Evolutionary conservation across 345 rosid genomes (phyloP).

Genomic region (Cardamine occulta): DNA sequence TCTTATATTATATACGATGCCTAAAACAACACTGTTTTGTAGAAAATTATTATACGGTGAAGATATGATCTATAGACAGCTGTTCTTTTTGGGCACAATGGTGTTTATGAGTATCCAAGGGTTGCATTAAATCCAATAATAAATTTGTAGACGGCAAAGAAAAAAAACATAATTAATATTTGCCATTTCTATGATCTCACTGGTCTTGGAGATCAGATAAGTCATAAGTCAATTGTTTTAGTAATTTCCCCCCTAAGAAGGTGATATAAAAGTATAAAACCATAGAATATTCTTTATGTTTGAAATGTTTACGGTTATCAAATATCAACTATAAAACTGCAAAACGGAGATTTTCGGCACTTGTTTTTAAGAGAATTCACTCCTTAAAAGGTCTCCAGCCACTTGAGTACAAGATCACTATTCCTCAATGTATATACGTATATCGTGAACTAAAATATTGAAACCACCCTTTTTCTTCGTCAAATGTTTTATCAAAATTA

Average conservation of each 20-base stretch:
- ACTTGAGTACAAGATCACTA: slow-evolving; percentile 17
- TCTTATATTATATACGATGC: slow-evolving; percentile 10
- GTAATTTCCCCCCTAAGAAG: neutral
- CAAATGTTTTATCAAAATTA: slow-evolving; percentile 17
- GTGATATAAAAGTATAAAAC: neutral
- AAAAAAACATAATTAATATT: neutral
- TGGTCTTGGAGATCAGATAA: neutral
- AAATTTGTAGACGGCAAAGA: slow-evolving; percentile 22
- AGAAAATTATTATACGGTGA: neutral
- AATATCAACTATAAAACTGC: neutral
- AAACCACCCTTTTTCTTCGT: slow-evolving; percentile 26
- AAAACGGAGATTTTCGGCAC: neutral
- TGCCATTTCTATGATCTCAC: slow-evolving; percentile 12
- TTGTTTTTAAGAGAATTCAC: neutral
- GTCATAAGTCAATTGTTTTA: neutral
- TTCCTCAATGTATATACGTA: neutral
- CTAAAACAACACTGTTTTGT: neutral
- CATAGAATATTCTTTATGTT: neutral
- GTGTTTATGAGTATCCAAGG: slow-evolving; percentile 42
- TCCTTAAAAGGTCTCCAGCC: neutral
- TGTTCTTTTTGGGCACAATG: slow-evolving; percentile 32
- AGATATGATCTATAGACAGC: slow-evolving; percentile 35
- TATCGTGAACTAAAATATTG: neutral
- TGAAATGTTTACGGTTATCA: neutral
- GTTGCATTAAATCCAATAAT: slow-evolving; percentile 17